Evolutionary conservation across 495 filamentous ascomycete species (phyloP), one percentile per base, ranked within the genome.

Genomic region (Aspergillus olivimuriae): DNA sequence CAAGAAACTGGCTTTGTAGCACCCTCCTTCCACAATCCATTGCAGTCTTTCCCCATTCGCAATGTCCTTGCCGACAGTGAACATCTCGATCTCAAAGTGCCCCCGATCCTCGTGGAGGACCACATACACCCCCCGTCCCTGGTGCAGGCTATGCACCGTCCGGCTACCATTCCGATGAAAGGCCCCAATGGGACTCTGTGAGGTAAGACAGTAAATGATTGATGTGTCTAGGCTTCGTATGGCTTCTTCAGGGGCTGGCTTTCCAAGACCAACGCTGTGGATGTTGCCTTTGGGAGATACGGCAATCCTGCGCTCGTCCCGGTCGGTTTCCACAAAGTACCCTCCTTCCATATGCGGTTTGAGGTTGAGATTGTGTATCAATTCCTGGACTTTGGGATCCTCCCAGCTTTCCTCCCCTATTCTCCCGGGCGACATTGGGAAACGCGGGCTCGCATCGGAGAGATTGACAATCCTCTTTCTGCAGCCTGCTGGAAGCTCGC

Each of bases 1-100:
- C 39, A 83, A 49, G 56, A 77, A 79, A 31, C 65, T 80, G 8
- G 71, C 74, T 50, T 84, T 84, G 54, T 70, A 86, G 48, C 74
- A 74, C 12, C 77, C 79, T 3, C 81, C 80, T 37, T 82, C 77
- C 12, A 86, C 80, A 48, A 84, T 68, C 81, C 81, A 84, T 60
- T 82, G 80, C 53, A 81, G 34, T 58, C 50, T 72, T 63, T 84
- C 81, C 7, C 77, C 82, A 8, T 53, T 57, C 3, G 48, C 64
- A 3, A 82, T 59, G 49, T 81, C 58, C 3, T 63, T 65, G 0
- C 81, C 83, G 3, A 84, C 82, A 0, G 78, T 53, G 48, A 82
- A 86, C 1, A 64, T 77, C 62, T 84, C 81, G 18, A 83, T 60
- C 10, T 70, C 52, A 40, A 65, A 66, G 39, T 63, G 63, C 1